Conservation (phyloP, 1,139 yeast species). For the Debaryomycetaceae sp. region DNA sequence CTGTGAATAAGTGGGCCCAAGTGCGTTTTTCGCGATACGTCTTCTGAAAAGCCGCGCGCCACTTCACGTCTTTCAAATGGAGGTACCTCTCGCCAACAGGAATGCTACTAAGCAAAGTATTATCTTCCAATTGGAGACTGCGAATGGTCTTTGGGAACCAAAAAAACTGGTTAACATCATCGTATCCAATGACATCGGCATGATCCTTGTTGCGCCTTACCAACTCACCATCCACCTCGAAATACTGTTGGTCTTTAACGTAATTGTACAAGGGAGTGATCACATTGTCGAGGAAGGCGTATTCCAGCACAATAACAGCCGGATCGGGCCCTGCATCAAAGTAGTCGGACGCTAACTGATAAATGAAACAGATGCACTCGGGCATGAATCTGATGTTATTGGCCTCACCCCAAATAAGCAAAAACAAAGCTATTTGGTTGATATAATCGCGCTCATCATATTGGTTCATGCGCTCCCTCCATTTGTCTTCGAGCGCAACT, state of each 20-base stretch:
- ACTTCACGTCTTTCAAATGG: conserved; percentile 38
- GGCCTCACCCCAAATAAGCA: conserved; percentile 35
- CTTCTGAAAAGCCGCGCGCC: conserved; percentile 58
- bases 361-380: conserved; percentile 31
- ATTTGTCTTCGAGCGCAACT: conserved; percentile 10
- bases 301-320: not conserved
- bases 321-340: conserved; percentile 2
- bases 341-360: conserved; percentile 20
- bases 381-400: conserved; percentile 33
- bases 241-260: conserved; percentile 33
- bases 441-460: conserved; percentile 13
- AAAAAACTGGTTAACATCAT: conserved; percentile 75
- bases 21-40: conserved; percentile 67
- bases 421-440: conserved; percentile 21
- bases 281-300: conserved; percentile 22
- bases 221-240: conserved; percentile 25
- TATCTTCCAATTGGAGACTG: conserved; percentile 32
- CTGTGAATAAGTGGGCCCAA: conserved; percentile 68
- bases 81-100: conserved; percentile 35
- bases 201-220: conserved; percentile 55
- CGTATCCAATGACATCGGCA: conserved; percentile 64
- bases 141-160: conserved; percentile 65
- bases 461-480: conserved; percentile 14
- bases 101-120: conserved; percentile 30
- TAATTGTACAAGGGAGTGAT: conserved; percentile 38